Conservation (phyloP, 805 yeast species). For the Jamesozyma hellenica region DNA sequence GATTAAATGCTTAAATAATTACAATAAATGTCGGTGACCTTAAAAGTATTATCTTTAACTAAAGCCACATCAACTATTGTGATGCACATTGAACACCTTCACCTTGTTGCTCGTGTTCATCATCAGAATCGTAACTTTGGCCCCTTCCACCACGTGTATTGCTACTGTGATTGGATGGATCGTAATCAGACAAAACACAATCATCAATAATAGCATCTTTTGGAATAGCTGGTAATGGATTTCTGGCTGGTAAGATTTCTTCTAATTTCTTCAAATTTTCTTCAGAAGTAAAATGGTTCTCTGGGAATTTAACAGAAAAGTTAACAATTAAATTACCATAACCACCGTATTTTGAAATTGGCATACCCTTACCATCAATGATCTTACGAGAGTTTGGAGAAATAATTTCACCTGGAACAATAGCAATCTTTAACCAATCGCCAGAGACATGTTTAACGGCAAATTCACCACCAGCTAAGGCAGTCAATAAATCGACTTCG, state of each 20-base stretch:
- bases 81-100: conserved; percentile 69
- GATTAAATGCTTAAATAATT: neutral
- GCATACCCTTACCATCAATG: conserved; percentile 95
- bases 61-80: conserved; percentile 45
- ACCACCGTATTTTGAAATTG: conserved; percentile 79
- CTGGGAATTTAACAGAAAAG: conserved; percentile 86
- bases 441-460: conserved; percentile 85
- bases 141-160: conserved; percentile 32
- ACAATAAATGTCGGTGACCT: neutral
- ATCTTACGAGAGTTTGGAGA: conserved; percentile 76
- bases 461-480: conserved; percentile 92
- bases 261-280: conserved; percentile 67
- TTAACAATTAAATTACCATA: conserved; percentile 78
- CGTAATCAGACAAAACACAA: conserved; percentile 58
- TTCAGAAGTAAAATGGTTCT: conserved; percentile 59
- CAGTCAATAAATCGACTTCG: conserved; percentile 84
- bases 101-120: conserved; percentile 39
- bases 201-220: conserved; percentile 71
- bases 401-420: conserved; percentile 88
- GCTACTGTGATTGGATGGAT: conserved; percentile 47
- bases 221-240: conserved; percentile 45
- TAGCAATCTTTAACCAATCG: conserved; percentile 73
- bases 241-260: conserved; percentile 69
- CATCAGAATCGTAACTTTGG: conserved; percentile 42
- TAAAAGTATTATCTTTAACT: no score